Conservation (phyloP, 768 basidiomycete species). For the Lenzites betulinus region DNA sequence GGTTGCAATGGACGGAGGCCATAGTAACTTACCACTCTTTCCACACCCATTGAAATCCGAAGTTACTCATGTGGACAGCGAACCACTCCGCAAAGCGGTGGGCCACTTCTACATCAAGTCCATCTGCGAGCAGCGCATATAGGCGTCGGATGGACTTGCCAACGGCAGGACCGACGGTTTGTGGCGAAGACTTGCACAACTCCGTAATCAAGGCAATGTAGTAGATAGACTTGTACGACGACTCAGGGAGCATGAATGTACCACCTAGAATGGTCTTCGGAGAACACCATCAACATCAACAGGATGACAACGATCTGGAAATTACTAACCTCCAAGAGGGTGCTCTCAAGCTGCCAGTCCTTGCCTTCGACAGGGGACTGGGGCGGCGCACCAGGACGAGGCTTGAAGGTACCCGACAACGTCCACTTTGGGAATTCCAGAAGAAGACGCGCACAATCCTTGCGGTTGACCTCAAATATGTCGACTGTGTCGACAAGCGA, state of each 20-base stretch:
- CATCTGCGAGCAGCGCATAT: slow-evolving; percentile 77
- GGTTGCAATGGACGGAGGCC: not conserved
- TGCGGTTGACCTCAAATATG: slow-evolving; percentile 94
- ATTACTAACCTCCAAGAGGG: slow-evolving; percentile 77
- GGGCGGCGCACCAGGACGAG: slow-evolving; percentile 62
- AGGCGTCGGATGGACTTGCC: slow-evolving; percentile 93
- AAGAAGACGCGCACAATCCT: slow-evolving; percentile 87
- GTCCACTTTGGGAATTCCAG: slow-evolving; percentile 88
- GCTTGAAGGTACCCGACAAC: slow-evolving; percentile 80
- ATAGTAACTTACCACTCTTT: slow-evolving; percentile 73
- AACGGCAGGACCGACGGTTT: slow-evolving; percentile 92
- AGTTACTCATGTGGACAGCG: slow-evolving; percentile 94
- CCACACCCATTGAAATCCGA: slow-evolving; percentile 98
- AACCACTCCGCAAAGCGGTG: slow-evolving; percentile 94
- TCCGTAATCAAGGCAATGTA: slow-evolving; percentile 90
- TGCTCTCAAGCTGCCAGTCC: slow-evolving; percentile 88
- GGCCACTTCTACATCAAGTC: slow-evolving; percentile 82
- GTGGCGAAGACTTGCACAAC: slow-evolving; percentile 90
- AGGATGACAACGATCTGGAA: not conserved
- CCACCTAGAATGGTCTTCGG: slow-evolving; percentile 71
- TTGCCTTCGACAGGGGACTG: slow-evolving; percentile 54
- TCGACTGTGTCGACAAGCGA: slow-evolving; percentile 76
- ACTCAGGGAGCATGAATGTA: slow-evolving; percentile 74
- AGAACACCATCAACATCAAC: too few relatives aligned
- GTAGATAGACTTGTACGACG: slow-evolving; percentile 79